Evolutionary conservation across 768 basidiomycete species (phyloP).

Genomic region (Melanogaster broomeanus): DNA sequence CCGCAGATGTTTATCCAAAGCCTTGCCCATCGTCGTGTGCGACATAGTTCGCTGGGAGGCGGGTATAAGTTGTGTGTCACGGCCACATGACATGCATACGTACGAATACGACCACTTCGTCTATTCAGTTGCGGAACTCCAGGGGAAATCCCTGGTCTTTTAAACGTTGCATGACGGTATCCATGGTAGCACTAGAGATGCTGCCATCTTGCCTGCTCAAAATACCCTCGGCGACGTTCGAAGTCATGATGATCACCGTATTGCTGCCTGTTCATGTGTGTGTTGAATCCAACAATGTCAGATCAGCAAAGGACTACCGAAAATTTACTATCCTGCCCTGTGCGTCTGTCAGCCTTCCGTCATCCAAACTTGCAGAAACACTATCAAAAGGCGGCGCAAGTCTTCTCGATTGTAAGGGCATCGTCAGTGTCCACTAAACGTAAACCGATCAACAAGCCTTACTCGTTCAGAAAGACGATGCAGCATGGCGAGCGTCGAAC

Average conservation of each 20-base stretch:
- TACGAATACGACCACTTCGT: conserved; percentile 69
- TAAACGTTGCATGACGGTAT: conserved; percentile 72
- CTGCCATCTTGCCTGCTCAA: conserved; percentile 43
- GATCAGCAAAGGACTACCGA: not conserved
- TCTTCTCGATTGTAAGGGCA: conserved; percentile 39
- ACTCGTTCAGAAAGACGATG: conserved; percentile 30
- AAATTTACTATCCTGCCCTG: conserved; percentile 11
- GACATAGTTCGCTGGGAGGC: conserved; percentile 38
- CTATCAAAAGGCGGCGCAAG: conserved; percentile 42
- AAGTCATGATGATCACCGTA: conserved; percentile 88
- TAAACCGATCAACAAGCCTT: not conserved
- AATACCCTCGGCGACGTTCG: conserved; percentile 75
- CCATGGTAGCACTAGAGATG: conserved; percentile 50
- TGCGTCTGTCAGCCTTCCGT: conserved; percentile 47
- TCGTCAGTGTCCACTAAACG: not conserved
- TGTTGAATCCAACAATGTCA: not conserved
- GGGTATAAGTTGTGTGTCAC: conserved; percentile 27
- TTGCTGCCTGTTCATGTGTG: conserved; percentile 45
- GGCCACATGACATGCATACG: conserved; percentile 21
- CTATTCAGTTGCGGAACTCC: conserved; percentile 85
- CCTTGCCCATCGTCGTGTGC: conserved; percentile 37
- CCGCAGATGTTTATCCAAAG: conserved; percentile 42
- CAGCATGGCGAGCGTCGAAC: conserved; percentile 39
- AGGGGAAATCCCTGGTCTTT: conserved; percentile 76
- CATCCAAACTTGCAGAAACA: conserved; percentile 50